Conservation (phyloP, 2,329 filamentous ascomycete genomes). For the Alternaria conjuncta region DNA sequence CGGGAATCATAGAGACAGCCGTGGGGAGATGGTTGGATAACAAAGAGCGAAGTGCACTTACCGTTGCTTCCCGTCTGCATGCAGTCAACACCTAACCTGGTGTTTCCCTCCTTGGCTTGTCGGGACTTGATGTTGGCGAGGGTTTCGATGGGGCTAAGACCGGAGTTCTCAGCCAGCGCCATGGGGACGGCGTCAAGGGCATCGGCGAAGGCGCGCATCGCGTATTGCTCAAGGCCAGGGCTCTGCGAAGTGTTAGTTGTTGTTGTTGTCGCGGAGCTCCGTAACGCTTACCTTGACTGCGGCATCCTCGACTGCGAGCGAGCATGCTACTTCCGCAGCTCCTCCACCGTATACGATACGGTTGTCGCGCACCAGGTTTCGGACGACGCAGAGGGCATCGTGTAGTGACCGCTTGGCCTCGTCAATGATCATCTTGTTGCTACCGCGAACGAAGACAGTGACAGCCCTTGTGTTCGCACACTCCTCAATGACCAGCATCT, state of each 20-base stretch:
- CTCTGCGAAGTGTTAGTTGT: slow-evolving; percentile 59
- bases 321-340: slow-evolving; percentile 96
- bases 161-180: slow-evolving; percentile 96
- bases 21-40: slow-evolving; percentile 9
- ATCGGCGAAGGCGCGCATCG: slow-evolving; percentile 97
- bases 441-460: slow-evolving; percentile 93
- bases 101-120: slow-evolving; percentile 85
- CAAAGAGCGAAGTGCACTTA: slow-evolving; percentile 49
- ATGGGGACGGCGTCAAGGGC: slow-evolving; percentile 92
- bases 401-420: slow-evolving; percentile 98
- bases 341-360: slow-evolving; percentile 97
- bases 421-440: slow-evolving; percentile 99
- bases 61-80: slow-evolving; percentile 92
- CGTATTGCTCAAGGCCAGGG: slow-evolving; percentile 96
- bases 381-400: slow-evolving; percentile 95
- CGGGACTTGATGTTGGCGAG: slow-evolving; percentile 94
- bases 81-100: slow-evolving; percentile 90
- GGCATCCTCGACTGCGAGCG: slow-evolving; percentile 91
- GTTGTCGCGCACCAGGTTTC: slow-evolving; percentile 95
- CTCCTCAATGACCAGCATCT: slow-evolving; percentile 99
- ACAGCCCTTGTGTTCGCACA: slow-evolving; percentile 97
- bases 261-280: not conserved
- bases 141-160: slow-evolving; percentile 93
- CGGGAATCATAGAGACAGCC: not conserved
- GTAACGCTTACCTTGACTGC: slow-evolving; percentile 70